Percentiles rank a stretch among this genome's conserved stretches.
Evolutionary conservation across 345 rosid species (phyloP).

Genomic region (Linum usitatissimum): DNA sequence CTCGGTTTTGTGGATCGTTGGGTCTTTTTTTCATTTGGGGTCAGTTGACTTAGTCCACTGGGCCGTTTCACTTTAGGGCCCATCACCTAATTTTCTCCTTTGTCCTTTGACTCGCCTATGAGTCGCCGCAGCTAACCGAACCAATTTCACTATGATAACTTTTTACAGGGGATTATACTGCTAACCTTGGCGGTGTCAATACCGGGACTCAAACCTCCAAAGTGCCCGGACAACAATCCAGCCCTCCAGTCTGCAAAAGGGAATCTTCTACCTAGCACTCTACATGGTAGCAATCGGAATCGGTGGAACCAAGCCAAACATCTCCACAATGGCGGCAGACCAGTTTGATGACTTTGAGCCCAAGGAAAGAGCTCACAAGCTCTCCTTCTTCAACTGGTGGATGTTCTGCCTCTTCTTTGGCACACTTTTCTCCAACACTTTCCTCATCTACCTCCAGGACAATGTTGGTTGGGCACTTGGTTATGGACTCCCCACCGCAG

Average conservation of each 20-base stretch:
- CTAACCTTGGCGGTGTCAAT: neutral
- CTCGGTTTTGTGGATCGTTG: too few species aligned
- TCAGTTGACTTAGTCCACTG: too few species aligned
- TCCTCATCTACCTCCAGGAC: conserved; percentile 18
- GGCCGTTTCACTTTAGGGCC: too few species aligned
- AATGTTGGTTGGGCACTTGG: conserved; percentile 21
- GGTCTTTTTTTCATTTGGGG: too few species aligned
- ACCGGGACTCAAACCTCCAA: neutral
- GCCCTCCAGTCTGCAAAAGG: conserved; percentile 9
- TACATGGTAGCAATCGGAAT: conserved; percentile 18
- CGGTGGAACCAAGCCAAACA: conserved; percentile 10
- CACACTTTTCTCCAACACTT: conserved; percentile 15
- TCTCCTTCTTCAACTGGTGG: conserved; percentile 69
- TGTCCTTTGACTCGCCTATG: too few species aligned
- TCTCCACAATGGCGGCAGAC: conserved; percentile 20
- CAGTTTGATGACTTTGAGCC: conserved; percentile 21
- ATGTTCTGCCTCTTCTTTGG: conserved; percentile 30
- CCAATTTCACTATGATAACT: too few species aligned
- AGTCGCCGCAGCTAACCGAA: too few species aligned
- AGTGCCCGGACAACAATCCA: neutral
- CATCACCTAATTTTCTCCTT: too few species aligned
- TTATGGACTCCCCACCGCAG: conserved; percentile 16
- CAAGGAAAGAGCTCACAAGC: conserved; percentile 25
- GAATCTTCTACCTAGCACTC: conserved; percentile 11
- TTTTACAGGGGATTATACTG: neutral